Base-by-base conservation (phyloP, 2,329 filamentous ascomycete genomes). In the Penicillium sp. region DNA sequence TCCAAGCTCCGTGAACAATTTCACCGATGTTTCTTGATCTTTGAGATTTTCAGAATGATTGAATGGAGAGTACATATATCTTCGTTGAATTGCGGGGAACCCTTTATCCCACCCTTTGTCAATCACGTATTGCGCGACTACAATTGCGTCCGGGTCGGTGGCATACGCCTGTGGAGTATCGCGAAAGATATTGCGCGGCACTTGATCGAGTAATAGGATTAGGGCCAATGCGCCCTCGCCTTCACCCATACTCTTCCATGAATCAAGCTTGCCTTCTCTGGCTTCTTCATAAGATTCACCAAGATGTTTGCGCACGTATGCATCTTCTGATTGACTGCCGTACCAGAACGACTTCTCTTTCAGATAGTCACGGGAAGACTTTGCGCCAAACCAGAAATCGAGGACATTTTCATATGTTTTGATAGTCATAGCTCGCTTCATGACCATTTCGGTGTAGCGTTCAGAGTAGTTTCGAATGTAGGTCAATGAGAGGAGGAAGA, bases 151-250 rank as follows among this genome's bases (percentile, higher is more conserved):
- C 3, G 59, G 24, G 51, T 74, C 73, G 14, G 68, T 68, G 7
- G 64, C 65, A 52, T 67, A 74, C 16, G 70, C 66, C 9, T 66
- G 55, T 5, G 64, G 58, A 1, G 67, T 67, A 9, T 66, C 65
- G 11, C 73, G 67, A 54, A 69, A 73, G 42, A 75, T 61, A 40
- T 75, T 75, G 4, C 73, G 67, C 9, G 73, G 68, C 42, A 75
- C 71, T 56, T 75, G 72, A 56, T 75, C 72, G 6, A 75, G 67
- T 1, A 75, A 67, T n/a, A 76, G 59, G 33, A 75, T 66, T 11
- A 74, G 60, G 7, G 72, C 72, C 19, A 74, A 61, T 7, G 67
- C 65, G 6, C 71, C 68, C 50, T 63, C 16, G 48, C 66, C 39
- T 9, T 55, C 10, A 14, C 55, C 50, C 7, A 31, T 57, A 44